phyloP scores from a whole-genome alignment of 371 early-diverging fungal species.

The Mucor racemosus region DNA sequence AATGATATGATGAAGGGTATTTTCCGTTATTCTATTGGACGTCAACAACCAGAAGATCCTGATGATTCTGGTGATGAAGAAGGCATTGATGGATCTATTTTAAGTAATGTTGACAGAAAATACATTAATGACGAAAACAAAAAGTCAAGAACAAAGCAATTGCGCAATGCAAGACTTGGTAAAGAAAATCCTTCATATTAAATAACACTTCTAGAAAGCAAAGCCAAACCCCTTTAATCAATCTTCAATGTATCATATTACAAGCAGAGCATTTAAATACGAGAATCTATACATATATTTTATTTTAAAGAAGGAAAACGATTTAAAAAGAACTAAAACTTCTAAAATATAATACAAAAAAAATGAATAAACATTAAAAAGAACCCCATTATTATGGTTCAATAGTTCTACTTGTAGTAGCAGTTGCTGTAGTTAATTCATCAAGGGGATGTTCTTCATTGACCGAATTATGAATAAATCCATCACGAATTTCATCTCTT shows the following conservation, averaged over 20 bases:
- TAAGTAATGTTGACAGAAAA: conserved; percentile 42
- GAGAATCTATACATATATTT: conserved; percentile 3
- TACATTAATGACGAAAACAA: conserved; percentile 40
- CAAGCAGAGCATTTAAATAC: neutral
- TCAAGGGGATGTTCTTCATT: conserved; percentile 27
- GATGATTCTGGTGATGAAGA: conserved; percentile 36
- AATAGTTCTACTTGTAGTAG: conserved; percentile 11
- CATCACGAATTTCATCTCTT: conserved; percentile 44
- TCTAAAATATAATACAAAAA: conserved; percentile 2
- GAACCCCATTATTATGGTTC: neutral
- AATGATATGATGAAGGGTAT: conserved; percentile 38
- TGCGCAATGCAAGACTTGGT: conserved; percentile 34
- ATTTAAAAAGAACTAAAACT: neutral
- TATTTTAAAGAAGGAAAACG: conserved; percentile 4
- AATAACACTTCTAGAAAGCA: neutral
- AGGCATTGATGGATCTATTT: conserved; percentile 6
- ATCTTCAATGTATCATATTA: neutral
- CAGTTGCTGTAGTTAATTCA: conserved; percentile 4
- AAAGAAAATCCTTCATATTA: conserved; percentile 28
- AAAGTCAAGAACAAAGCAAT: conserved; percentile 40
- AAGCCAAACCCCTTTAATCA: neutral
- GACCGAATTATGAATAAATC: conserved; percentile 33
- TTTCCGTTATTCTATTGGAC: conserved; percentile 31
- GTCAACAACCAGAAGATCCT: neutral
- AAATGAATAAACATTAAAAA: neutral